Evolutionary conservation across 2,329 filamentous ascomycete species (phyloP), one percentile per base, ranked within the genome.

Genomic region (Ophiostoma ulmi): DNA sequence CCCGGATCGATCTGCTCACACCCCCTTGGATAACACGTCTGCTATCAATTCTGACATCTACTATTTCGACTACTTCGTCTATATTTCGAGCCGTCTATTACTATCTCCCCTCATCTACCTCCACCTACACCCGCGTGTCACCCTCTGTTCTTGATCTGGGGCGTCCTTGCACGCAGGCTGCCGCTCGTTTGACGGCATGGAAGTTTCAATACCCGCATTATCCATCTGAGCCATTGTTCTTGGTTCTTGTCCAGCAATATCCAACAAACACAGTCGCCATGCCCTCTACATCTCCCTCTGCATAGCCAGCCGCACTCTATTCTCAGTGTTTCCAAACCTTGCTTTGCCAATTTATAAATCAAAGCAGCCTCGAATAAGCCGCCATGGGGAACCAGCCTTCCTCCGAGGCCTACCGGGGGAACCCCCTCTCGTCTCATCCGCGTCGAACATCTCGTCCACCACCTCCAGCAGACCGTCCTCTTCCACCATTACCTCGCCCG

Each of bases 361-460:
- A 20, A 13, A 70, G 44, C 44, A 48, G 17, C 1, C 17, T 7
- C 44, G 17, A 48, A 48, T 48, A 48, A 69, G 67, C 72, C 75
- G 78, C 71, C 74, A 87, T 87, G 85, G 85, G 85, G 70, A 86
- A 86, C 76, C 77, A 80, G 65, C 77, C 82, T 70, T 87, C 84
- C 64, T 77, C 80, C 74, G 81, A 84, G 77, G 79, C 58, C 22
- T 63, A 31, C 26, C 58, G 58, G 26, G 58, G 26, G 26, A 17
- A 31, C 13, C 58, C 58, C 26, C 58, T 80, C 76, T 67, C 39
- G 31, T 74, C 75, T 73, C 78, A 76, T 72, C 79, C 76, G 75
- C 71, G 78, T 70, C 52, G 52, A 13, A 48, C 65, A 26, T 67
- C 64, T 26, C 67, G 48, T 35, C 55, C 63, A 11, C 64, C 61